Base-by-base conservation (phyloP, 345 rosid species). In the Pugionium cornutum region DNA sequence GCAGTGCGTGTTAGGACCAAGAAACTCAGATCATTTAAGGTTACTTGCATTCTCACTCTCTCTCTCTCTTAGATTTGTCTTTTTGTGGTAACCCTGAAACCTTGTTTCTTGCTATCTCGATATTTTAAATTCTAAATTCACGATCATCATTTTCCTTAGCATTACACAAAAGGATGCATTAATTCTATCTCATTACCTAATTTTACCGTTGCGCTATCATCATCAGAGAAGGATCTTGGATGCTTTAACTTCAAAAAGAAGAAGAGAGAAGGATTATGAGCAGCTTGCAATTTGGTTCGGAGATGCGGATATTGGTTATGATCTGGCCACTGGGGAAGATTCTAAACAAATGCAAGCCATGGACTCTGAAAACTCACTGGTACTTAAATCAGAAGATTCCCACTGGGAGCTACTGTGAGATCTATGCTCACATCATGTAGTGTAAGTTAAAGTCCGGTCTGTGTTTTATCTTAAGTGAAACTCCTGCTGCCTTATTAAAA, bases 211-310 rank as follows among this genome's bases (percentile, higher is more conserved):
- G 48, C 6, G 48, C 6, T n/a, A 27, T 59, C 4, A 76, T 40
- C 11, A 76, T 48, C 81, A 89, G 95, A 78, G 84, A 79, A 86
- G 68, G 76, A 74, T 91, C 65, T 72, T 79, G 76, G 92, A 85
- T 55, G 87, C 85, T 9, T 85, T 89, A 55, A 62, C 78, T 58
- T 65, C 89, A 0, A 85, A 77, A 63, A 82, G 61, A 78, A 81
- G 80, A 79, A 39, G 80, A 54, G 77, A 70, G 46, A 84, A 87
- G 81, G 98, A 89, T 63, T 91, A 91, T 39, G 86, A 85, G 74
- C 90, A 76, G 70, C 87, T 91, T 37, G 81, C 87, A 31, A 83
- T 91, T 69, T 84, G 81, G 94, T 84, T 79, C 18, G 95, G 91
- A 40, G 92, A 91, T 57, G 72, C 77, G 27, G 79, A 80, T 37